phyloP scores from a whole-genome alignment of 2,329 filamentous ascomycete species.

The Sphaerulina musiva region DNA sequence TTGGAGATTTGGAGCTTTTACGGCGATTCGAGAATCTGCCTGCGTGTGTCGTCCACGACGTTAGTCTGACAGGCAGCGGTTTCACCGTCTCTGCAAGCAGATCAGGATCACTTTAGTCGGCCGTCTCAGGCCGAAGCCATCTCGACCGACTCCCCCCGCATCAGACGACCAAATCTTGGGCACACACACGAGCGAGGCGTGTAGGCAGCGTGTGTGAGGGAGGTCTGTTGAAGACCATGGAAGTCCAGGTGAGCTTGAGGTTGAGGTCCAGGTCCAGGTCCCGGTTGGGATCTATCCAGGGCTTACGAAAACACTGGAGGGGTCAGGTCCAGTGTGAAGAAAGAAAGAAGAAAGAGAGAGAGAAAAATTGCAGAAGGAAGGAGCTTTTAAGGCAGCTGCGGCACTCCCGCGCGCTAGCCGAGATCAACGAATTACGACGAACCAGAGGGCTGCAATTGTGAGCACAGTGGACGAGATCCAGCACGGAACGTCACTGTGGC shows the following conservation, averaged over 20 bases:
- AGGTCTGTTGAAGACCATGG: background rate
- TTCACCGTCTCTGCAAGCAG: background rate
- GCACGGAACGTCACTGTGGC: background rate
- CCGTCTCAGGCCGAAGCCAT: background rate
- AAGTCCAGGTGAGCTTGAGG: too few relatives aligned
- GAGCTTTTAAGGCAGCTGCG: background rate
- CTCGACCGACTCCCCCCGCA: background rate
- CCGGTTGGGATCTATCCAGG: too few relatives aligned
- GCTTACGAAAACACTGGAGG: too few relatives aligned
- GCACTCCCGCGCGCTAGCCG: background rate
- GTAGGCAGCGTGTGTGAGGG: background rate
- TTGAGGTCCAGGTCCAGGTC: too few relatives aligned
- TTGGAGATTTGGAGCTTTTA: background rate
- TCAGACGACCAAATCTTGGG: background rate
- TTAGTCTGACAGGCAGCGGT: background rate
- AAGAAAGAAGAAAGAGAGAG: background rate
- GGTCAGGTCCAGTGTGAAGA: too few relatives aligned
- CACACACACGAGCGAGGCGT: background rate
- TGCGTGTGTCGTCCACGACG: background rate
- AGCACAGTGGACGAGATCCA: background rate
- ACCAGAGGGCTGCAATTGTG: background rate
- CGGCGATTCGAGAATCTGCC: background rate
- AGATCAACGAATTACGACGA: background rate
- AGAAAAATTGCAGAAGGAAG: background rate
- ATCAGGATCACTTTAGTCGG: background rate